Percentiles rank a stretch among this genome's conserved stretches.
Conservation (phyloP, 495 filamentous ascomycete genomes). For the Xylaria castorea region DNA sequence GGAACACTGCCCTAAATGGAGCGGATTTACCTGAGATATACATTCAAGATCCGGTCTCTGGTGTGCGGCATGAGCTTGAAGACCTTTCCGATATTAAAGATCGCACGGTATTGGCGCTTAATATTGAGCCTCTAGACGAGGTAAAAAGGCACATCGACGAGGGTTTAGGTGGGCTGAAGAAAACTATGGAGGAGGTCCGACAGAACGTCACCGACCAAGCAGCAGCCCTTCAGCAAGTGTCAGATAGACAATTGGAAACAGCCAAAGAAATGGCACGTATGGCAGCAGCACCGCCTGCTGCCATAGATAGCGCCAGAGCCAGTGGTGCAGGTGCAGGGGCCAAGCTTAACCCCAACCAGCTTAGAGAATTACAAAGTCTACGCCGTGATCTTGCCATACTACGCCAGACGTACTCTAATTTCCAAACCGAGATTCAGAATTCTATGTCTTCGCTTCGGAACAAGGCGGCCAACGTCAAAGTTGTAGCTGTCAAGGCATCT, state of each 20-base stretch:
- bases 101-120: slow-evolving; percentile 88
- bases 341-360: slow-evolving; percentile 57
- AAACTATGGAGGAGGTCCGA: slow-evolving; percentile 80
- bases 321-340: slow-evolving; percentile 35
- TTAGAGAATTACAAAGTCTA: slow-evolving; percentile 78
- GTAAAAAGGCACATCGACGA: slow-evolving; percentile 97
- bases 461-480: slow-evolving; percentile 83
- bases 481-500: slow-evolving; percentile 69
- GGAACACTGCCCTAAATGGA: slow-evolving; percentile 95
- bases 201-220: slow-evolving; percentile 82
- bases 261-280: slow-evolving; percentile 89
- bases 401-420: slow-evolving; percentile 90
- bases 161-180: slow-evolving; percentile 78
- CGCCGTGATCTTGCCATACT: slow-evolving; percentile 91
- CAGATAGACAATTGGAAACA: slow-evolving; percentile 87
- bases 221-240: slow-evolving; percentile 80
- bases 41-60: slow-evolving; percentile 93
- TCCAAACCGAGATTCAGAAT: slow-evolving; percentile 83
- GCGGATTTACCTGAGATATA: slow-evolving; percentile 95
- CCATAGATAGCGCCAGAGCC: slow-evolving; percentile 46
- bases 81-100: slow-evolving; percentile 96
- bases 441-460: slow-evolving; percentile 83
- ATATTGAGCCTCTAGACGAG: slow-evolving; percentile 93
- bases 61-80: slow-evolving; percentile 93
- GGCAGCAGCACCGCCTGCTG: slow-evolving; percentile 67